These are phyloP conservation scores for Monosporozyma aerobia DNA, from an alignment of 805 yeast species.

Conservation along the genomic window DNA sequence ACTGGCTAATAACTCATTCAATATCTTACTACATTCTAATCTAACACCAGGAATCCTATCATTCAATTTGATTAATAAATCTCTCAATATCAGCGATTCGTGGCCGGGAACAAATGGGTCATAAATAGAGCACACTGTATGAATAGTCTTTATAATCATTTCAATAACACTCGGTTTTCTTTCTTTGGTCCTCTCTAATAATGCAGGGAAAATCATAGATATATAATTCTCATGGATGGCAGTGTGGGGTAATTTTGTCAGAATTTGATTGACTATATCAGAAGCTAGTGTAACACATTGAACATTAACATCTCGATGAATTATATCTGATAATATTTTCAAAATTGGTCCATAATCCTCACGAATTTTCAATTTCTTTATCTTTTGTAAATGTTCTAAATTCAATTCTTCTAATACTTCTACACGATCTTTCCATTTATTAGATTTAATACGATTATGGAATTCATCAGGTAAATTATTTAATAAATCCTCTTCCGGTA, in stretches of 20 bases:
- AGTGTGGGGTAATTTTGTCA: conserved; percentile 51
- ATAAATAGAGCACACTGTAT: conserved; percentile 50
- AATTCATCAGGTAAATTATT: conserved; percentile 59
- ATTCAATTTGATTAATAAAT: conserved; percentile 46
- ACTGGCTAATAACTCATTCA: conserved; percentile 41
- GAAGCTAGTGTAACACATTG: conserved; percentile 76
- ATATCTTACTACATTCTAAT: conserved; percentile 56
- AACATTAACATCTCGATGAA: conserved; percentile 75
- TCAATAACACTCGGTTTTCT: conserved; percentile 72
- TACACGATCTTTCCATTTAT: conserved; percentile 88
- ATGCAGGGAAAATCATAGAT: conserved; percentile 43
- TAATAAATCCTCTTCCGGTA: conserved; percentile 61
- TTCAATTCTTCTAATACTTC: conserved; percentile 63
- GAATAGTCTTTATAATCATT: conserved; percentile 57
- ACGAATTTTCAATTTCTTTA: conserved; percentile 40
- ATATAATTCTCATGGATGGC: conserved; percentile 44
- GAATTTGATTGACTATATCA: conserved; percentile 49
- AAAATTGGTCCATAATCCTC: conserved; percentile 48
- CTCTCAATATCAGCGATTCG: conserved; percentile 47
- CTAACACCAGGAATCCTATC: conserved; percentile 81
- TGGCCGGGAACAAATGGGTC: conserved; percentile 23
- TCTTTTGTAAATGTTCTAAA: conserved; percentile 39
- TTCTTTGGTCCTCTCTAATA: conserved; percentile 80
- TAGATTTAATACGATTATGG: conserved; percentile 41
- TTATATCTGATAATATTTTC: conserved; percentile 52